Conservation (phyloP, 805 yeast genomes). For the Candida palmyrensis region DNA sequence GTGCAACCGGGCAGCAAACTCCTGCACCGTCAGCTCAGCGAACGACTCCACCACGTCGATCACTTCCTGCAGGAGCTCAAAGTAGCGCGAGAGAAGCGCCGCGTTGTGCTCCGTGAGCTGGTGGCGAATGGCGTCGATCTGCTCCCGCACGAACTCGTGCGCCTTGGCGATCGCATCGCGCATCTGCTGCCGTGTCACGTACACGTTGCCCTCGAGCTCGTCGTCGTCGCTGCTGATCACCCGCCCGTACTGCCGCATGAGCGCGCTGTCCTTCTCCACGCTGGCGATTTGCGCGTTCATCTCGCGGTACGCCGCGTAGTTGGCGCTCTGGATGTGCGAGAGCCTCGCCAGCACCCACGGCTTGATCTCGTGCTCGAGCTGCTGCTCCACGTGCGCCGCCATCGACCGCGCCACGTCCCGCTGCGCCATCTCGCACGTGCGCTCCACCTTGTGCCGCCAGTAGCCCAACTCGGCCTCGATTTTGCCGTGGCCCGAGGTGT, state of each 20-base stretch:
- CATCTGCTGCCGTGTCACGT: slow-evolving; percentile 29
- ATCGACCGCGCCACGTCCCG: slow-evolving; percentile 27
- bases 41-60: slow-evolving; percentile 71
- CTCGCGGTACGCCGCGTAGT: slow-evolving; percentile 24
- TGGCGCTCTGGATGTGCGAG: slow-evolving; percentile 21
- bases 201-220: slow-evolving; percentile 10
- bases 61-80: slow-evolving; percentile 32
- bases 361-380: slow-evolving; percentile 18
- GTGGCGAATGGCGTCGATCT: slow-evolving; percentile 17
- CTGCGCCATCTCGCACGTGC: slow-evolving; percentile 29
- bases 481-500: slow-evolving; percentile 6
- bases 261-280: slow-evolving; percentile 30
- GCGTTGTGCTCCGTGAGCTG: slow-evolving; percentile 22
- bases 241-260: slow-evolving; percentile 16
- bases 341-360: slow-evolving; percentile 20
- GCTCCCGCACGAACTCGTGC: slow-evolving; percentile 17
- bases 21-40: slow-evolving; percentile 60
- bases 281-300: slow-evolving; percentile 23
- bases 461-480: slow-evolving; percentile 26
- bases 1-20: slow-evolving; percentile 58
- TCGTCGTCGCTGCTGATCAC: slow-evolving; percentile 11
- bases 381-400: slow-evolving; percentile 18
- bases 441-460: slow-evolving; percentile 31
- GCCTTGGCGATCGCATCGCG: slow-evolving; percentile 27
- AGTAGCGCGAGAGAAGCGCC: slow-evolving; percentile 23